Conservation (phyloP, 805 yeast species). For the Blastobotrys attinorum region DNA sequence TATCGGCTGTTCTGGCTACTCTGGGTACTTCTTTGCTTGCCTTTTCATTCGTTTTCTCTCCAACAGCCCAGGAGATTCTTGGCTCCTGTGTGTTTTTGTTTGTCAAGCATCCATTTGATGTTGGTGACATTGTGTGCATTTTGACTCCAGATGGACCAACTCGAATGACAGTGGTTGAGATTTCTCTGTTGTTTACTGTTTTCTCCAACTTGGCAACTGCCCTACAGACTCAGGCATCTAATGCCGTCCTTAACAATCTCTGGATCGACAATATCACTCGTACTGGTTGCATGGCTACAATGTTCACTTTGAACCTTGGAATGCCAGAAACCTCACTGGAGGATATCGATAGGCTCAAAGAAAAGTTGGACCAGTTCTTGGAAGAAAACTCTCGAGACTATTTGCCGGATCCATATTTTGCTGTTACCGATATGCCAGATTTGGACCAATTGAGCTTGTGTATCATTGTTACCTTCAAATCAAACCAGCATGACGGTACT, state of each 20-base stretch:
- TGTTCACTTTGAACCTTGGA: conserved; percentile 24
- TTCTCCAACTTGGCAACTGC: conserved; percentile 24
- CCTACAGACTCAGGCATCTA: conserved; percentile 31
- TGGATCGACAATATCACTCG: conserved; percentile 33
- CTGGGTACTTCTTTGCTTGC: conserved; percentile 34
- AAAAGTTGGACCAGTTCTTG: conserved; percentile 24
- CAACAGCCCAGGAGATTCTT: conserved; percentile 33
- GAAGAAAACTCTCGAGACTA: conserved; percentile 30
- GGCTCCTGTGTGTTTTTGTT: conserved; percentile 33
- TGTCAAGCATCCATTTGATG: conserved; percentile 36
- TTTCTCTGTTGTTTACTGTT: conserved; percentile 31
- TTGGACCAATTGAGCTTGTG: conserved; percentile 27
- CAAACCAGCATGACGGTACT: conserved; percentile 28
- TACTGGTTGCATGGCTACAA: conserved; percentile 26
- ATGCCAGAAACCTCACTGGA: conserved; percentile 31
- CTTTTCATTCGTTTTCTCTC: conserved; percentile 31
- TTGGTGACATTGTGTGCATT: conserved; percentile 33
- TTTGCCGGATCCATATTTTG: conserved; percentile 26
- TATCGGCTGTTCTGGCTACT: conserved; percentile 34
- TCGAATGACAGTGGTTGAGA: conserved; percentile 24
- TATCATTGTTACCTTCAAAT: conserved; percentile 24
- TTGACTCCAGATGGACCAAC: conserved; percentile 18
- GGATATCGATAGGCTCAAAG: conserved; percentile 27
- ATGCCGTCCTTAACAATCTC: conserved; percentile 29
- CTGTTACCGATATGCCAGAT: conserved; percentile 28